Base-by-base conservation (phyloP, 768 basidiomycete species). In the Trametes cubensis region DNA sequence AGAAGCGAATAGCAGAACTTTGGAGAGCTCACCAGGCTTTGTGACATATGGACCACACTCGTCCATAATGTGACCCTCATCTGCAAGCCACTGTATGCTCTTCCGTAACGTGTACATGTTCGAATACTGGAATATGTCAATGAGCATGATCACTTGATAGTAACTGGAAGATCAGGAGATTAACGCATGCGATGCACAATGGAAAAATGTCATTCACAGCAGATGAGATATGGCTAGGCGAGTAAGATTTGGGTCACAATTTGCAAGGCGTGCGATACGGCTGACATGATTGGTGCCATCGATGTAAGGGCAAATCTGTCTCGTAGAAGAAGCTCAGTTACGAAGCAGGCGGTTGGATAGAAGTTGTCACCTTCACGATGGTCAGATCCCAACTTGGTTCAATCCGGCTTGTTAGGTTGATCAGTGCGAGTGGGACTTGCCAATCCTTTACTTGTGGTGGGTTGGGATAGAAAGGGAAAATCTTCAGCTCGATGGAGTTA, bases 321-420 rank as follows among this genome's bases (percentile, higher is more conserved):
- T 3, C 15, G 11, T 26, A 15, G 1, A 2, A 30, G n/a, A 21
- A 15, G 7, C 3, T 15, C 7, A 3, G 3, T 3, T 23, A 60
- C 17, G 42, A 20, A 42, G 18, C 25, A 26, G 13, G 30, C 2
- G 3, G 13, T 20, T 3, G 4, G 71, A 18, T 8, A 42, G 13
- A 41, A 23, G 7, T n/a, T 6, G 39, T 10, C 55, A 90, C 92
- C 81, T 94, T 94, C 50, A 83, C 83, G 79, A 98, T 90, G 5
- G 97, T 96, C 42, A 98, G 80, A 75, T 99, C 97, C 97, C 97
- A 98, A 68, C 94, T 96, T 21, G 87, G 87, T 68, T 97, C 93
- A 30, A 88, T 82, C 62, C 94, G 80, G 65, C 86, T 90, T 1
- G 83, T 79, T 30, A 98, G 78, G 69, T 92, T 89, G 61, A 97